A percentile compares a stretch with the other conserved stretches of the same genome.
phyloP scores from a whole-genome alignment of 2,329 filamentous ascomycete genomes.

The Colletotrichum kahawae region DNA sequence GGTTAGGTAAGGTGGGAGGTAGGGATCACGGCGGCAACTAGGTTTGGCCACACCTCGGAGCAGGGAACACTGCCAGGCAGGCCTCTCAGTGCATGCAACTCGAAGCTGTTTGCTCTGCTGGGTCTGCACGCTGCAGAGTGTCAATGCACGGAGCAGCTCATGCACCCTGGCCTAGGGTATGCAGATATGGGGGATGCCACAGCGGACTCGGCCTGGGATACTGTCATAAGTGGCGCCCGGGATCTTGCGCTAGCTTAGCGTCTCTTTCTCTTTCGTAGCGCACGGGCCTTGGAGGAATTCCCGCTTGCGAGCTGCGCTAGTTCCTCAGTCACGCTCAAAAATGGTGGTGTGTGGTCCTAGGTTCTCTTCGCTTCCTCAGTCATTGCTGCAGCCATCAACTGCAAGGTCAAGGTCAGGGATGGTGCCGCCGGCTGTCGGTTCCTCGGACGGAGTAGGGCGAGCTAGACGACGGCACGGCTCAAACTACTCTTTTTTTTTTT shows the following conservation, averaged over 20 bases:
- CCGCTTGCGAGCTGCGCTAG: constrained; percentile 10
- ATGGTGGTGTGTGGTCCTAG: not conserved
- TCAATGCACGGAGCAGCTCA: constrained; percentile 13
- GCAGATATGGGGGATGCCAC: not conserved
- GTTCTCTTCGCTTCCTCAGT: not conserved
- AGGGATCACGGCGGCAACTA: not conserved
- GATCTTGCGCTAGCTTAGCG: constrained; percentile 16
- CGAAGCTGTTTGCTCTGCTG: not conserved
- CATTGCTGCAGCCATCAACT: not conserved
- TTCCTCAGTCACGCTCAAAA: not conserved
- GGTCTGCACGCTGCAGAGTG: not conserved
- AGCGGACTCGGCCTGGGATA: not conserved
- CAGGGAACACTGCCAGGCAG: not conserved
- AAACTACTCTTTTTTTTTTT: not conserved
- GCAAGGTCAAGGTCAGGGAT: not conserved
- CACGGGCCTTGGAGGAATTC: constrained; percentile 6
- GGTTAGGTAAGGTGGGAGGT: not conserved
- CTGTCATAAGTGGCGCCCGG: constrained; percentile 2
- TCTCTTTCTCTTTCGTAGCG: not conserved
- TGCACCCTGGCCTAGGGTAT: not conserved
- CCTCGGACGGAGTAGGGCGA: constrained; percentile 11
- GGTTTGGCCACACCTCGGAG: not conserved
- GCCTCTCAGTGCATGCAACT: not conserved
- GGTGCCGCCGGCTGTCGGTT: constrained; percentile 7
- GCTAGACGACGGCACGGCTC: not conserved